Conservation (phyloP, 2,329 filamentous ascomycete species). For the Dactylellina drechsleri region DNA sequence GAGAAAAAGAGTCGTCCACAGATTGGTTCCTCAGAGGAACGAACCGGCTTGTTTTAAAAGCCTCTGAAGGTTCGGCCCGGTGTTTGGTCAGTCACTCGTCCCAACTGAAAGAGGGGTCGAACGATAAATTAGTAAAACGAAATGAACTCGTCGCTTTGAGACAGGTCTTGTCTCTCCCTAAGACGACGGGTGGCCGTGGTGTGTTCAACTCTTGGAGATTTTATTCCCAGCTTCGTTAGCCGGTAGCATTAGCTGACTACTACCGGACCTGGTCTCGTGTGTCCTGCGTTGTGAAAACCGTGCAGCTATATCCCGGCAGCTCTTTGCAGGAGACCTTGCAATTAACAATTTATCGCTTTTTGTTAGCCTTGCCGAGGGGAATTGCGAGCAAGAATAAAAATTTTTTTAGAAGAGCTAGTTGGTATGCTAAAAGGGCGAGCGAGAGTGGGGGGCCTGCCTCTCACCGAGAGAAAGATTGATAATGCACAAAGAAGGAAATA, state of each 20-base stretch:
- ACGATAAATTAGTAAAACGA: conserved; percentile 15
- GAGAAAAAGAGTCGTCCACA: conserved; percentile 18
- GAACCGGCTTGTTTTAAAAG: conserved; percentile 30
- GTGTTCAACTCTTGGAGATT: conserved; percentile 20
- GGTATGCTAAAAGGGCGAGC: conserved; percentile 20
- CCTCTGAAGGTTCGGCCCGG: conserved; percentile 47
- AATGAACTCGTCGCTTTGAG: conserved; percentile 28
- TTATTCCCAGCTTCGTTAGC: conserved; percentile 52
- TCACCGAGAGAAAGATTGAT: conserved; percentile 26
- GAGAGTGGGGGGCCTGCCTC: conserved; percentile 42
- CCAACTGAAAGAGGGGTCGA: conserved; percentile 16
- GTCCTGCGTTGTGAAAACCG: conserved; percentile 50
- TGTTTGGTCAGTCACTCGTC: conserved; percentile 41
- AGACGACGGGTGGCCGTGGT: not conserved
- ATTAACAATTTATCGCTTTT: conserved; percentile 14
- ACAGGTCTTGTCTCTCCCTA: conserved; percentile 22
- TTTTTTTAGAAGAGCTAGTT: conserved; percentile 24
- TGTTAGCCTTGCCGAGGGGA: conserved; percentile 47
- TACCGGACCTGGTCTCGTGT: conserved; percentile 48
- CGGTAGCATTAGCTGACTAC: conserved; percentile 44
- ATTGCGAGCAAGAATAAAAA: conserved; percentile 39
- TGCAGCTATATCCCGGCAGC: conserved; percentile 53
- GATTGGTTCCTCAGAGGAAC: conserved; percentile 13
- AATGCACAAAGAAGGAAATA: conserved; percentile 11
- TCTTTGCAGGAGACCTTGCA: conserved; percentile 42